Percentiles rank a stretch among this genome's conserved stretches.
phyloP scores from a whole-genome alignment of 495 filamentous ascomycete genomes.

The Echria macrotheca region DNA sequence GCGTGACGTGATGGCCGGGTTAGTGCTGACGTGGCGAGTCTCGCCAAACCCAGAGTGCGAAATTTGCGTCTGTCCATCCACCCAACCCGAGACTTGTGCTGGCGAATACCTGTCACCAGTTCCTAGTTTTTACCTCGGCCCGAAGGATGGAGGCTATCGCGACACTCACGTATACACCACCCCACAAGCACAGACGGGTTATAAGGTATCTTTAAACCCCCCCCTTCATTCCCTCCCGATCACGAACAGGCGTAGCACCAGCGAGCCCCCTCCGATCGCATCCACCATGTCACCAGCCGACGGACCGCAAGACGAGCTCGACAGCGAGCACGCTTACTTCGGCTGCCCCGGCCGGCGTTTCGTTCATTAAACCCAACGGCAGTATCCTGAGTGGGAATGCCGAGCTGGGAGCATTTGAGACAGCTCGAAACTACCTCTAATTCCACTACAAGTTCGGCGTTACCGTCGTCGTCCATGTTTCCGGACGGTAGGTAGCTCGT shows the following conservation, averaged over 20 bases:
- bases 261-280: not conserved
- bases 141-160: not conserved
- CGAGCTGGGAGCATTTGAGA: slow-evolving; percentile 1
- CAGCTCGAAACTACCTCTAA: not conserved
- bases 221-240: not conserved
- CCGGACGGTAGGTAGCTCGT: not conserved
- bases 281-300: not conserved
- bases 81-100: not conserved
- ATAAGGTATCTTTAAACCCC: not conserved
- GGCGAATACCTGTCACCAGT: not conserved
- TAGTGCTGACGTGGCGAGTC: slow-evolving; percentile 1
- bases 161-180: slow-evolving; percentile 3
- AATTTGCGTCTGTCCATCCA: slow-evolving; percentile 5
- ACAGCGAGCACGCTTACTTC: slow-evolving; percentile 1
- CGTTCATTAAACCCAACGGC: not conserved
- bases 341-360: not conserved
- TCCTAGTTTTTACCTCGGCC: not conserved
- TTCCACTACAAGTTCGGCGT: not conserved
- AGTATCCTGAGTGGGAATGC: not conserved
- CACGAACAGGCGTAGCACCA: not conserved
- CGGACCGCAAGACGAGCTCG: not conserved
- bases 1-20: not conserved
- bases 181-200: slow-evolving; percentile 1
- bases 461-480: slow-evolving; percentile 6
- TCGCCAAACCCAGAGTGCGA: slow-evolving; percentile 1